Evolutionary conservation across 257 asterid genomes (phyloP), one percentile per base, ranked within the genome.

Genomic region (Ophiorrhiza pumila): DNA sequence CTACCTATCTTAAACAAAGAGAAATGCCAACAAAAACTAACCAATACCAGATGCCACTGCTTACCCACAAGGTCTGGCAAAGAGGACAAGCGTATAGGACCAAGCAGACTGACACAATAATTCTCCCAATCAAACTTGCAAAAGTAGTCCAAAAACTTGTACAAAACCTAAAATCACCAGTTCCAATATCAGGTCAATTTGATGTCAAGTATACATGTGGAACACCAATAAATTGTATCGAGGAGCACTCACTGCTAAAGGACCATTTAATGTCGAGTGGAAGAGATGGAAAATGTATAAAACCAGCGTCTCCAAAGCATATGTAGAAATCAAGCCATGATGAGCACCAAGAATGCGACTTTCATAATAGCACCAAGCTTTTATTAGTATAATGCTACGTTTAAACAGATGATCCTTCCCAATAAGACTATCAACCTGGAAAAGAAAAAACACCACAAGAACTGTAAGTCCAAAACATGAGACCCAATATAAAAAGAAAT

Each of bases 331-430:
- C 87, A 95, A 75, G 27, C 98, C 98, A 53, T 91, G 97, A 77
- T 90, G 88, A 61, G 97, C 93, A 71, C 99, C 99, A 53, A 92
- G 95, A 60, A 95, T 83, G 31, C 99, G 98, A 68, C 98, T 92
- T 80, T 95, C 99, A 58, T 95, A 95, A 72, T 88, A 95, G 87
- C 99, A 95, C 99, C 99, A 95, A 4, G 98, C 88, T 76, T 95
- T 95, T 71, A 92, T 85, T 73, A 95, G 82, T 77, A 95, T 87
- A 69, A 95, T 85, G 77, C 99, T 95, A 68, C 86, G 90, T 80
- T 95, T 95, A 68, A 95, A 95, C 47, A 92, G 83, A 81, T 95
- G 91, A 49, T 92, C 86, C 81, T 79, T 89, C 49, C 97, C 92
- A 72, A 95, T 86, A 29, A 84, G 73, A 60, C 92, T 88, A 82